phyloP scores from a whole-genome alignment of 2,329 filamentous ascomycete genomes.

The Phoma sp. region DNA sequence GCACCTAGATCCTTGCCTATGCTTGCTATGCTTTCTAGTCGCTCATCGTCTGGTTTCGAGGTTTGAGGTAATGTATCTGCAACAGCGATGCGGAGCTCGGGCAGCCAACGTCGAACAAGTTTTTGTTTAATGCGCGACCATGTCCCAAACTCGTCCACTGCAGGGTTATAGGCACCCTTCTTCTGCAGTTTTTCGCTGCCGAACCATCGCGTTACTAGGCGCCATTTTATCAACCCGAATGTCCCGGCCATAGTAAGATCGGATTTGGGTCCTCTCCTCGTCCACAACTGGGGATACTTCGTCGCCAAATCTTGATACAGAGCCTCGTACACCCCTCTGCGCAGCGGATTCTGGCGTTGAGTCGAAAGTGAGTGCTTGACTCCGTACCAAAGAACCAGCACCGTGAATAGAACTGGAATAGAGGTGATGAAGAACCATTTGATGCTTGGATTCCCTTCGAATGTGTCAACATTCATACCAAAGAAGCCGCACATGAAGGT shows the following conservation, averaged over 20 bases:
- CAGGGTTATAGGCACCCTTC: constrained; percentile 38
- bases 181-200: constrained; percentile 49
- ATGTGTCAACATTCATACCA: constrained; percentile 20
- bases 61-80: constrained; percentile 2
- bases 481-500: constrained; percentile 48
- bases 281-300: constrained; percentile 57
- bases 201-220: constrained; percentile 56
- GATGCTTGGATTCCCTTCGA: constrained; percentile 47
- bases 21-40: constrained; percentile 6
- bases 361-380: constrained; percentile 54
- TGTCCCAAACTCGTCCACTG: constrained; percentile 48
- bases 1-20: constrained; percentile 34
- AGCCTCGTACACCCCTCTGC: constrained; percentile 58
- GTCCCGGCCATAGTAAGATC: constrained; percentile 49
- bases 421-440: constrained; percentile 59
- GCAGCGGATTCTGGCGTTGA: constrained; percentile 53
- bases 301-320: constrained; percentile 57
- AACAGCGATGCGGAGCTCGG: constrained; percentile 36
- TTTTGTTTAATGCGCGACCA: constrained; percentile 48
- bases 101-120: constrained; percentile 51
- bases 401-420: constrained; percentile 53
- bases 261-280: constrained; percentile 52
- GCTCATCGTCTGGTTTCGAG: neutral
- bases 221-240: constrained; percentile 54
- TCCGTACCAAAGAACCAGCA: constrained; percentile 55